A percentile compares a stretch with the other conserved stretches of the same genome.
These are phyloP conservation scores for Trypanosoma caninum DNA, from an alignment of 208 protist genomes.

Conservation along the genomic window DNA sequence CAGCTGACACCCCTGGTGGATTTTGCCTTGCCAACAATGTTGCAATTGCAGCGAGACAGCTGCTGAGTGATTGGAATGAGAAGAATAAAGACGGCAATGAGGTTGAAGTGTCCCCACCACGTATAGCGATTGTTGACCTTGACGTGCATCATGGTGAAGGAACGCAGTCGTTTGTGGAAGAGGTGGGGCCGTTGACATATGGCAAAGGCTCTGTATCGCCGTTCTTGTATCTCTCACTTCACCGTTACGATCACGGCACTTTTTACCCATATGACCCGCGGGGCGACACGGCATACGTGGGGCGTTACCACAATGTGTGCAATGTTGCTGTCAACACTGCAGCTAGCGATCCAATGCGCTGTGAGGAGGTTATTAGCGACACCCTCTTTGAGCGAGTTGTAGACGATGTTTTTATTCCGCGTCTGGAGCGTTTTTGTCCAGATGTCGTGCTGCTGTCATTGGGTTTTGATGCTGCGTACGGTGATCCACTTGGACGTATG, in stretches of 20 bases:
- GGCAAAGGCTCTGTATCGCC: constrained; percentile 14
- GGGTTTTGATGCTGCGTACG: constrained; percentile 90
- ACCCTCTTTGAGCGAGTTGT: constrained; percentile 47
- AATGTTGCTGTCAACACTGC: constrained; percentile 79
- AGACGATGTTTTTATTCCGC: constrained; percentile 67
- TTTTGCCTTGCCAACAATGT: constrained; percentile 92
- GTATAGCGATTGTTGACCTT: constrained; percentile 84
- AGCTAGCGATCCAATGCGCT: constrained; percentile 35
- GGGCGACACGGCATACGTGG: constrained; percentile 39
- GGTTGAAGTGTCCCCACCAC: not conserved
- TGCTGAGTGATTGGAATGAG: constrained; percentile 29
- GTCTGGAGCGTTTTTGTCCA: constrained; percentile 60
- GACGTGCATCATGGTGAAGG: constrained; percentile 94
- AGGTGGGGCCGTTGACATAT: constrained; percentile 3
- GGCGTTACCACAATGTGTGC: constrained; percentile 42
- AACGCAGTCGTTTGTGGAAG: constrained; percentile 86
- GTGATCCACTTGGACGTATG: constrained; percentile 85
- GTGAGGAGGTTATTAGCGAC: constrained; percentile 78
- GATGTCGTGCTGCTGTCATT: constrained; percentile 86
- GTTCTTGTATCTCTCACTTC: constrained; percentile 83
- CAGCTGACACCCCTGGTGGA: constrained; percentile 48
- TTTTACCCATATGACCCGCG: constrained; percentile 65
- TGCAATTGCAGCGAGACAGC: constrained; percentile 56
- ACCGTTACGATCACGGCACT: constrained; percentile 60
- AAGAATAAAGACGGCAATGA: not conserved